Evolutionary conservation across 2,329 filamentous ascomycete species (phyloP).

Genomic region (Trichoderma sp.): DNA sequence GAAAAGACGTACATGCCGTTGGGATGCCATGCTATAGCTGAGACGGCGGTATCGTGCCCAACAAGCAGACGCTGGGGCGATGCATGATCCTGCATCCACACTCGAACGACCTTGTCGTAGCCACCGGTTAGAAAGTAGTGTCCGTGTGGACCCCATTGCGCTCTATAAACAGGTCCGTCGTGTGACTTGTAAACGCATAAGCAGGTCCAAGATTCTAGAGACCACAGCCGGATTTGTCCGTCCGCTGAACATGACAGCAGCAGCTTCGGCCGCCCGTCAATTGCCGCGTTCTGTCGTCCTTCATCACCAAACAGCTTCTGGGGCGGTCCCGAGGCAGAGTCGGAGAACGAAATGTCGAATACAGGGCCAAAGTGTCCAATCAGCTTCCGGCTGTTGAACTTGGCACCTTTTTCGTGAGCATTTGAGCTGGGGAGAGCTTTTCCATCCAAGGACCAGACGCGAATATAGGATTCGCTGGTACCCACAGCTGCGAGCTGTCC

Average conservation of each 20-base stretch:
- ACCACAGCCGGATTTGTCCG: conserved; percentile 89
- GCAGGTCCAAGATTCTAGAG: conserved; percentile 86
- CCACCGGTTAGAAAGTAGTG: conserved; percentile 92
- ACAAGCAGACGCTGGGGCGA: conserved; percentile 85
- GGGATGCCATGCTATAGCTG: conserved; percentile 88
- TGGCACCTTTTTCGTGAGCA: conserved; percentile 57
- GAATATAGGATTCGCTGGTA: conserved; percentile 92
- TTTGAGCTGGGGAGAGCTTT: conserved; percentile 72
- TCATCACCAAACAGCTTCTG: conserved; percentile 53
- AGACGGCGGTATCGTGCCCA: conserved; percentile 92
- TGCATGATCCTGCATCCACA: conserved; percentile 93
- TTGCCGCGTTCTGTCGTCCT: conserved; percentile 41
- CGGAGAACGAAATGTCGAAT: conserved; percentile 85
- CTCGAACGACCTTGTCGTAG: conserved; percentile 84
- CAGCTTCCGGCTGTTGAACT: conserved; percentile 67
- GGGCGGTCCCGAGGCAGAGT: conserved; percentile 59
- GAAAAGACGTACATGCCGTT: conserved; percentile 95
- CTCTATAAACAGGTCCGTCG: conserved; percentile 83
- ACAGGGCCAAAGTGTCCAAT: conserved; percentile 91
- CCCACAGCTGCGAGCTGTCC: conserved; percentile 83
- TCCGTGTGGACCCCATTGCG: conserved; percentile 88
- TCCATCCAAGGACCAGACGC: conserved; percentile 89
- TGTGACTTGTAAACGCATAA: conserved; percentile 94
- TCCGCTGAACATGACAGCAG: conserved; percentile 87
- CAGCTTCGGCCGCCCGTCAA: conserved; percentile 66